Evolutionary conservation across 179 eudicot genomes (phyloP).

Genomic region (Vitellaria paradoxa): DNA sequence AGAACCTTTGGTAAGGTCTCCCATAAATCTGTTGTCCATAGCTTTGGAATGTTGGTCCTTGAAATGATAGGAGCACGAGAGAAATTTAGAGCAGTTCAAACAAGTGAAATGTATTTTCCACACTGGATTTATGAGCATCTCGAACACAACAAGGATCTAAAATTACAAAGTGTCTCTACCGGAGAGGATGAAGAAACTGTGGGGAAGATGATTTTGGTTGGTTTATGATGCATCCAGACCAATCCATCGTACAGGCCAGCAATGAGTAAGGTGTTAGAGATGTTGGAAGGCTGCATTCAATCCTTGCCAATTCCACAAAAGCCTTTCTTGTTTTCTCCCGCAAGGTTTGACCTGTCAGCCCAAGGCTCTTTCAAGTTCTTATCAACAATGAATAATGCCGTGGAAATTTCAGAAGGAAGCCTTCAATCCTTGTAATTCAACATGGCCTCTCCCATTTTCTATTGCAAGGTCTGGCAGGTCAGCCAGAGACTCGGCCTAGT

Average conservation of each 20-base stretch:
- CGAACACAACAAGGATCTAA: constrained; percentile 13
- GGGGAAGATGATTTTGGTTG: constrained; percentile 30
- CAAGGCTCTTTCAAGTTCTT: background rate
- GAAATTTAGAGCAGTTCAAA: constrained; percentile 1
- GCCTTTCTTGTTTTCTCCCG: background rate
- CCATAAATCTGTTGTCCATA: constrained; percentile 32
- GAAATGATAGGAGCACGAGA: constrained; percentile 30
- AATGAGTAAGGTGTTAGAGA: constrained; percentile 9
- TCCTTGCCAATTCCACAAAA: constrained; percentile 7
- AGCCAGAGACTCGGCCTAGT: too few relatives aligned
- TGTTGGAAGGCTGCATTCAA: constrained; percentile 11
- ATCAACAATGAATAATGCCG: background rate
- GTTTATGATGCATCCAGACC: constrained; percentile 33
- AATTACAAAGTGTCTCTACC: background rate
- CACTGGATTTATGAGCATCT: constrained; percentile 29
- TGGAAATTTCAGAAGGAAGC: background rate
- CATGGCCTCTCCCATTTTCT: too few relatives aligned
- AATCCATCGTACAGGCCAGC: constrained; percentile 4
- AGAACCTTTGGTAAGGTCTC: constrained; percentile 30
- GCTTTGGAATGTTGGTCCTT: constrained; percentile 35
- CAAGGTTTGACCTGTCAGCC: background rate
- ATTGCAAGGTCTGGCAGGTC: too few relatives aligned
- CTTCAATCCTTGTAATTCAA: too few relatives aligned
- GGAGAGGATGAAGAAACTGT: constrained; percentile 15
- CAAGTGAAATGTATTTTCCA: constrained; percentile 30